Conservation (phyloP, 306 rosid genomes). For the Acacia acuminata region DNA sequence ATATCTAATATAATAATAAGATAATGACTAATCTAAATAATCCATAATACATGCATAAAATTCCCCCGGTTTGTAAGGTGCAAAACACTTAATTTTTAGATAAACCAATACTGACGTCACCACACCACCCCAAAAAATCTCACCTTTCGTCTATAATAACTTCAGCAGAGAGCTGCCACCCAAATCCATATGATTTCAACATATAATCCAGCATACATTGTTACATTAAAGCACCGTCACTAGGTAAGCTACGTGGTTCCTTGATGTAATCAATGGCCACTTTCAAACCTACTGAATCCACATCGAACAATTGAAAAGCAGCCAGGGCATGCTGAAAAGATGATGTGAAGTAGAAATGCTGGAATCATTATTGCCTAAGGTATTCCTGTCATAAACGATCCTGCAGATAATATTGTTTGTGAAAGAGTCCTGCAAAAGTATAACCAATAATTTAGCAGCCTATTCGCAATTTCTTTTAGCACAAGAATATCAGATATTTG, state of each 20-base stretch:
- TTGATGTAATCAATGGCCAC: not conserved
- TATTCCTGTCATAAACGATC: slow-evolving; percentile 23
- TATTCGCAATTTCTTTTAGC: slow-evolving; percentile 17
- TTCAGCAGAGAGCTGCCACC: not conserved
- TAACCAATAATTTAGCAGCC: slow-evolving; percentile 36
- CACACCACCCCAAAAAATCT: not conserved
- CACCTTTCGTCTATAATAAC: not conserved
- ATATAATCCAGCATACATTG: slow-evolving; percentile 17
- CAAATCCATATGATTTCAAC: slow-evolving; percentile 15
- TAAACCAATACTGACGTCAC: not conserved
- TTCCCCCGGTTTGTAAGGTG: too few relatives aligned
- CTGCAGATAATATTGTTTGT: slow-evolving; percentile 31
- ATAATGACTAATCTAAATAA: too few relatives aligned
- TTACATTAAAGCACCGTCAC: slow-evolving; percentile 6
- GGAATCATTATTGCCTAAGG: not conserved
- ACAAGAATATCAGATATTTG: slow-evolving; percentile 33
- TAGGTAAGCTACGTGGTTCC: slow-evolving; percentile 16
- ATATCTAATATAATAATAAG: too few relatives aligned
- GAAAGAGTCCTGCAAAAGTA: slow-evolving; percentile 50
- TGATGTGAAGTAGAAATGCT: slow-evolving; percentile 2
- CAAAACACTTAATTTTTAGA: too few relatives aligned
- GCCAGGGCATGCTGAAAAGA: not conserved
- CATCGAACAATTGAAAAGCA: slow-evolving; percentile 19
- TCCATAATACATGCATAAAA: too few relatives aligned
- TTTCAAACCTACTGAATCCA: slow-evolving; percentile 22